A percentile compares a stretch with the other conserved stretches of the same genome.
Conservation (phyloP, 2,329 filamentous ascomycete species). For the Scortechinia acanthostroma region DNA sequence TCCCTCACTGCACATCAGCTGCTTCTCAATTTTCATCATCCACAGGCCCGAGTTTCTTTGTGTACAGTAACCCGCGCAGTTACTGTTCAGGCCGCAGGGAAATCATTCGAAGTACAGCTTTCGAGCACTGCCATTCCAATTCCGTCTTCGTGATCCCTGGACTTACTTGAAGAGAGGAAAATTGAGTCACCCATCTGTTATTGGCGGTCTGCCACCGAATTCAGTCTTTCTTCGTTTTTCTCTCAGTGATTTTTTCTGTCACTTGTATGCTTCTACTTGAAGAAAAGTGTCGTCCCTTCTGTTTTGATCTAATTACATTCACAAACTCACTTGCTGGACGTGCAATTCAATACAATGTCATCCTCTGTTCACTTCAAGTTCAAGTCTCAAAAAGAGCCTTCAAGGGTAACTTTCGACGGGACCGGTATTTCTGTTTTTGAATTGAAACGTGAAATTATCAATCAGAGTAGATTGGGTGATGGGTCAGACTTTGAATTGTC, state of each 20-base stretch:
- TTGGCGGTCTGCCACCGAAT: neutral
- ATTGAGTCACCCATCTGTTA: no score
- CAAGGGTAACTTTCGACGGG: conserved; percentile 91
- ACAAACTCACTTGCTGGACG: neutral
- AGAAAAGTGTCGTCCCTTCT: no score
- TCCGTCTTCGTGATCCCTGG: no score
- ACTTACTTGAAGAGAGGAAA: no score
- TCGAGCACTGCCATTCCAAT: no score
- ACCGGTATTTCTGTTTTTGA: conserved; percentile 98
- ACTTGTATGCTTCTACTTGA: no score
- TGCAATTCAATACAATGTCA: conserved; percentile 49
- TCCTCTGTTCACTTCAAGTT: conserved; percentile 99
- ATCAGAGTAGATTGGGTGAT: conserved; percentile 85
- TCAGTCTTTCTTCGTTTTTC: neutral
- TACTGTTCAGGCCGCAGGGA: no score
- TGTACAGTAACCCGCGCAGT: neutral
- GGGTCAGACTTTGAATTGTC: conserved; percentile 93
- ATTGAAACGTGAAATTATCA: conserved; percentile 96
- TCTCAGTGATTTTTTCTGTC: neutral
- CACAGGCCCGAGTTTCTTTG: no score
- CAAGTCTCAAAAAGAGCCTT: conserved; percentile 95
- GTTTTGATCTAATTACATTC: neutral
- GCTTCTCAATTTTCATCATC: no score
- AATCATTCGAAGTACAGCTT: no score
- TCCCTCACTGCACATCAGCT: no score